phyloP scores from a whole-genome alignment of 768 basidiomycete genomes.

The Russula sp. region DNA sequence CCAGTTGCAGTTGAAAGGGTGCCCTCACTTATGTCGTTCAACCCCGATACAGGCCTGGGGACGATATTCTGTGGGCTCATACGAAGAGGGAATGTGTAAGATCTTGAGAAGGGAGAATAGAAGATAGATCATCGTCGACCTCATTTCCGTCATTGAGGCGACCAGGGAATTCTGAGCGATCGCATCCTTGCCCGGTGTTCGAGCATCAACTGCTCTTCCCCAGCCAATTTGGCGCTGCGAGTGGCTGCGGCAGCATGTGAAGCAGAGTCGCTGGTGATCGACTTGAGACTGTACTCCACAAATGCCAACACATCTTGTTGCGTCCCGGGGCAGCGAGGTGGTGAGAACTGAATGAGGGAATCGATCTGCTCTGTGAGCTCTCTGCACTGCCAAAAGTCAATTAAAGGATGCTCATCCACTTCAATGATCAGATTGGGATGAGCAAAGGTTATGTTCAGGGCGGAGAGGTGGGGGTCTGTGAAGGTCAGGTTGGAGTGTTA shows the following conservation, averaged over 20 bases:
- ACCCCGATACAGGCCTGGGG: neutral
- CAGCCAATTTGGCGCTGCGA: neutral
- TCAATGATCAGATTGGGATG: neutral
- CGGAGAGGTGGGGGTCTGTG: constrained; percentile 7
- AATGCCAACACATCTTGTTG: constrained; percentile 3
- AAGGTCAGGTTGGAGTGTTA: neutral
- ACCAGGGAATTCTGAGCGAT: constrained; percentile 1
- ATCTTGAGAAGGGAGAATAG: neutral
- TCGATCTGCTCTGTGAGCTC: constrained; percentile 9
- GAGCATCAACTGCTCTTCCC: neutral
- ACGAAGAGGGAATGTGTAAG: neutral
- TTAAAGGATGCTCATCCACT: constrained; percentile 3
- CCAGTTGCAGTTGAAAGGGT: neutral
- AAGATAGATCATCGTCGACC: neutral
- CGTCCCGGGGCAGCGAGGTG: neutral
- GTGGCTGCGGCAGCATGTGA: neutral
- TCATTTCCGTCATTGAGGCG: neutral
- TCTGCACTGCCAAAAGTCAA: constrained; percentile 4
- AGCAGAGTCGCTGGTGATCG: neutral
- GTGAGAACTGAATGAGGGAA: constrained; percentile 4
- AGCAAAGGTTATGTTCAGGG: constrained; percentile 5
- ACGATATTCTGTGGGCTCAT: constrained; percentile 13
- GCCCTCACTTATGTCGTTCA: constrained; percentile 1
- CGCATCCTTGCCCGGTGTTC: neutral
- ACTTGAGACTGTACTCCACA: constrained; percentile 13